Percentiles rank a stretch among this genome's conserved stretches.
Conservation (phyloP, 352 stramenopile genomes). For the Pythium dissimile region DNA sequence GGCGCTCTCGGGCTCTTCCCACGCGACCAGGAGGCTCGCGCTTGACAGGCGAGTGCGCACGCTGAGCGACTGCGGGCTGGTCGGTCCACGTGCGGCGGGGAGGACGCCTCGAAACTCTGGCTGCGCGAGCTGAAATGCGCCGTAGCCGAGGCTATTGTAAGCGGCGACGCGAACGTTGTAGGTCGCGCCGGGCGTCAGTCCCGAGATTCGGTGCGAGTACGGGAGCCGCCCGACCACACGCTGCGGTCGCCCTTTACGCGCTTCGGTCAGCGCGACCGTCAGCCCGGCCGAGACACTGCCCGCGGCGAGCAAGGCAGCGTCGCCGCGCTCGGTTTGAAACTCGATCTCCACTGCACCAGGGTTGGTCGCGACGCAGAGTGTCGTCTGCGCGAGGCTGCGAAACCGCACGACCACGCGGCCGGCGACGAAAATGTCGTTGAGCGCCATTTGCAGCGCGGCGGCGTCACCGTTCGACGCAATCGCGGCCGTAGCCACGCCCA, state of each 20-base stretch:
- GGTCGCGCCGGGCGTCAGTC: slow-evolving; percentile 59
- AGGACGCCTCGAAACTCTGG: slow-evolving; percentile 26
- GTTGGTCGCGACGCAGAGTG: slow-evolving; percentile 36
- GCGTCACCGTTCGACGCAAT: slow-evolving; percentile 40
- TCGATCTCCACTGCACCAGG: slow-evolving; percentile 41
- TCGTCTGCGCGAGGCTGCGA: slow-evolving; percentile 32
- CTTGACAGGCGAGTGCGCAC: slow-evolving; percentile 69
- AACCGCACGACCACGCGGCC: slow-evolving; percentile 56
- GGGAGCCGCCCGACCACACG: slow-evolving; percentile 64
- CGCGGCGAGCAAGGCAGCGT: slow-evolving; percentile 33
- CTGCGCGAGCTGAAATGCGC: slow-evolving; percentile 51
- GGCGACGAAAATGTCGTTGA: slow-evolving; percentile 54
- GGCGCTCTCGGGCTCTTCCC: slow-evolving; percentile 69
- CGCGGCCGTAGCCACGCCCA: slow-evolving; percentile 43
- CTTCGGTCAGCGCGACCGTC: slow-evolving; percentile 23
- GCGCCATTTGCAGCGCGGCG: slow-evolving; percentile 38
- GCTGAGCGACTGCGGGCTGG: slow-evolving; percentile 69
- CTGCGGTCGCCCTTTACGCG: slow-evolving; percentile 53
- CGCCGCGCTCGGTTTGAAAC: slow-evolving; percentile 51
- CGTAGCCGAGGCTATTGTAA: slow-evolving; percentile 94
- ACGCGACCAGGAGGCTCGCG: slow-evolving; percentile 61
- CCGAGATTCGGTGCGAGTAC: slow-evolving; percentile 82
- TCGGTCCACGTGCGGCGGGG: slow-evolving; percentile 46
- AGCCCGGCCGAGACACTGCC: slow-evolving; percentile 6
- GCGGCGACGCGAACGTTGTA: slow-evolving; percentile 91